Conservation (phyloP, 176 grass and related monocot genomes). For the Microstegium vimineum region DNA sequence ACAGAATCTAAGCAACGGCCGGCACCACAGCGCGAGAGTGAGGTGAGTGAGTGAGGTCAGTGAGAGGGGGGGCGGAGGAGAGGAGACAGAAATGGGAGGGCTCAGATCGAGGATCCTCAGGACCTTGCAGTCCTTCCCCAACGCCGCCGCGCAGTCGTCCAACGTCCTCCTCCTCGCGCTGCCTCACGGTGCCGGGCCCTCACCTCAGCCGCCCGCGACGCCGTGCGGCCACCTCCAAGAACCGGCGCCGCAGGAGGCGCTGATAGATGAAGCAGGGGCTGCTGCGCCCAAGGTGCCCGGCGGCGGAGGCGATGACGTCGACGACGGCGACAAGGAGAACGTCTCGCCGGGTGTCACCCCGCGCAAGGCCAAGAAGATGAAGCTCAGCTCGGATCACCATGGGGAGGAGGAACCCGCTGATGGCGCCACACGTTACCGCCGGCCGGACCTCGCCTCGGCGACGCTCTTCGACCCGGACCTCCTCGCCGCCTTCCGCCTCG, state of each 20-base stretch:
- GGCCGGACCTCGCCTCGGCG: conserved; percentile 54
- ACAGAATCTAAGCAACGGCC: background rate
- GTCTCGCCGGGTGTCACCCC: conserved; percentile 27
- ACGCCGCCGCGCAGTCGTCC: conserved; percentile 21
- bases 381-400: background rate
- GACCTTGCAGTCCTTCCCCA: conserved; percentile 50
- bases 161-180: conserved; percentile 31
- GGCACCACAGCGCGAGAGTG: background rate
- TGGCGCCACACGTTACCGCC: conserved; percentile 24
- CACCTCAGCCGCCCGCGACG: background rate
- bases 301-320: background rate
- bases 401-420: background rate
- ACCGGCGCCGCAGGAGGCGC: background rate
- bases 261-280: background rate
- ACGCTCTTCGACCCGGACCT: conserved; percentile 93
- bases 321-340: conserved; percentile 61
- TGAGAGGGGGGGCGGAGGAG: background rate
- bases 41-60: background rate
- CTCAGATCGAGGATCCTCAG: conserved; percentile 59
- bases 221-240: background rate
- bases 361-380: conserved; percentile 43
- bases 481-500: conserved; percentile 71
- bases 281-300: background rate
- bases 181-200: background rate
- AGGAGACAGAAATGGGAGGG: conserved; percentile 31